Evolutionary conservation across 2,329 filamentous ascomycete genomes (phyloP).

Genomic region (Aspergillus uvarum): DNA sequence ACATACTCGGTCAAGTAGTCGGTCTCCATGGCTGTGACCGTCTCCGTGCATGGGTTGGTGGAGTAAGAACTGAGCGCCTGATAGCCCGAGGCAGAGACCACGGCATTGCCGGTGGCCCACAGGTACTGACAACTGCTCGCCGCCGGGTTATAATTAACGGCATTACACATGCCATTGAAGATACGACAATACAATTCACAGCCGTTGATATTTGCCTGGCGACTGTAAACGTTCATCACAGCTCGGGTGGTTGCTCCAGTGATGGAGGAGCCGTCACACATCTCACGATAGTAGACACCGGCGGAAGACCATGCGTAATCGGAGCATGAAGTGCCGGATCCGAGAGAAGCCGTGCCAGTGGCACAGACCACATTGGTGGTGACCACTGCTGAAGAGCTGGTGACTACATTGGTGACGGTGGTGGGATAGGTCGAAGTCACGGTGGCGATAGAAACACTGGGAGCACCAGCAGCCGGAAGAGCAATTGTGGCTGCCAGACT

Average conservation of each 20-base stretch:
- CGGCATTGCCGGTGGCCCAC: neutral
- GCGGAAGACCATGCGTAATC: neutral
- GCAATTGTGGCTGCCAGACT: neutral
- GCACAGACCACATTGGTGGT: neutral
- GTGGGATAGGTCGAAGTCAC: neutral
- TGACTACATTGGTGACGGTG: neutral
- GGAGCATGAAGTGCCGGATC: neutral
- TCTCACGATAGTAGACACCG: neutral
- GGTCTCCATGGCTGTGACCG: neutral
- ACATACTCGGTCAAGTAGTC: neutral
- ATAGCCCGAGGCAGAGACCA: constrained; percentile 1
- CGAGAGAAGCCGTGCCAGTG: neutral
- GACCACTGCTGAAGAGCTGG: neutral
- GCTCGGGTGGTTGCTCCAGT: neutral
- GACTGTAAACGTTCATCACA: neutral
- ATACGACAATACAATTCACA: neutral
- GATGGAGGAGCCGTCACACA: neutral
- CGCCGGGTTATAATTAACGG: neutral
- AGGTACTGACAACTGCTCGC: neutral
- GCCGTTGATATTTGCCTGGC: constrained; percentile 1
- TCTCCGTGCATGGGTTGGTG: neutral
- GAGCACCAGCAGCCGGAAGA: neutral
- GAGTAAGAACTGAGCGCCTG: neutral
- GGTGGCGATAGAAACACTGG: neutral
- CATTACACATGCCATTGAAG: neutral